Percentiles rank a stretch among this genome's conserved stretches.
Conservation (phyloP, 2,329 filamentous ascomycete species). For the Fusarium newnesense region DNA sequence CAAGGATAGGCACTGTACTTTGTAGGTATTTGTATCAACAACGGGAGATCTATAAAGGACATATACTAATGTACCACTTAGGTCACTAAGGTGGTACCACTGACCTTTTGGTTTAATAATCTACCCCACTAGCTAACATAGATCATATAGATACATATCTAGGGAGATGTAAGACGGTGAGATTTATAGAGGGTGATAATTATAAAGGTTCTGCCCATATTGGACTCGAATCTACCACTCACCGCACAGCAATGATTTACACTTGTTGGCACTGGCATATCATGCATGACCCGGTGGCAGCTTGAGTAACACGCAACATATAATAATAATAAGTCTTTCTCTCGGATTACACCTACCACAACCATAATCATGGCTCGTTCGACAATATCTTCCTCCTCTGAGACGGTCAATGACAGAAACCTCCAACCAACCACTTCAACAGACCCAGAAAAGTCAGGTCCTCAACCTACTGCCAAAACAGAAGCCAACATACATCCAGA, state of each 20-base stretch:
- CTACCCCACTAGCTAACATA: background rate
- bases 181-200: background rate
- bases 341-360: background rate
- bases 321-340: background rate
- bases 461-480: slow-evolving; percentile 20
- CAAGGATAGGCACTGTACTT: background rate
- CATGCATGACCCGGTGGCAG: background rate
- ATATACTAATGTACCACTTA: too few species aligned
- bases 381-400: slow-evolving; percentile 41
- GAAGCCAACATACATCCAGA: slow-evolving; percentile 40
- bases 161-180: background rate
- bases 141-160: background rate
- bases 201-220: background rate
- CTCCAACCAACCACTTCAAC: slow-evolving; percentile 4
- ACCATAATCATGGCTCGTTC: slow-evolving; percentile 37
- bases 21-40: background rate
- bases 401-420: slow-evolving; percentile 39
- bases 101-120: too few species aligned
- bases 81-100: too few species aligned
- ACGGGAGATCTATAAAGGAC: background rate
- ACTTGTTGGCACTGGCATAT: background rate
- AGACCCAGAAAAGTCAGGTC: slow-evolving; percentile 23
- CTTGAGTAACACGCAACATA: background rate
- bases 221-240: background rate
- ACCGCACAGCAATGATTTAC: background rate